phyloP scores from a whole-genome alignment of 106 monocot genomes.

The Acorus calamus region DNA sequence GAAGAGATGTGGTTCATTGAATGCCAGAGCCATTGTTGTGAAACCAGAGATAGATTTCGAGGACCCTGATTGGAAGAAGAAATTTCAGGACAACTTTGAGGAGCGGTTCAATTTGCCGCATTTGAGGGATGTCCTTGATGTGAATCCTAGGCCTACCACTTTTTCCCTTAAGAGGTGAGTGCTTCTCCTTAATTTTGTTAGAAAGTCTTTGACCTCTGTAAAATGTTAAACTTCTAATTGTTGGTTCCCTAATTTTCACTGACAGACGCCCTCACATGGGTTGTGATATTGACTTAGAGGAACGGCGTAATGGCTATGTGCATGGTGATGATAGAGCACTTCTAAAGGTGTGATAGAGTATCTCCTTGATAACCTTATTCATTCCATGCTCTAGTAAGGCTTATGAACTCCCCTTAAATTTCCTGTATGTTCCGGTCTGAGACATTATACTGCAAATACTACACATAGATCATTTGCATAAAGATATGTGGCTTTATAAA shows the following conservation, averaged over 20 bases:
- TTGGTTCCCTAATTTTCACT: no score
- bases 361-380: no score
- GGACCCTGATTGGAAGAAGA: slow-evolving; percentile 54
- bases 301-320: slow-evolving; percentile 44
- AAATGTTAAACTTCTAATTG: no score
- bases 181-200: no score
- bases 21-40: slow-evolving; percentile 19
- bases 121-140: slow-evolving; percentile 54
- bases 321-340: slow-evolving; percentile 72
- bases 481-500: no score
- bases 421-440: no score
- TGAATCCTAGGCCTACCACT: slow-evolving; percentile 52
- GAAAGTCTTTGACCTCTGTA: no score
- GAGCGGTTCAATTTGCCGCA: slow-evolving; percentile 55
- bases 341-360: slow-evolving; percentile 38
- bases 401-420: no score
- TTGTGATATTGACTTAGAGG: neutral
- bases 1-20: slow-evolving; percentile 6
- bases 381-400: no score
- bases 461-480: no score
- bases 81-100: slow-evolving; percentile 50
- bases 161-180: slow-evolving; percentile 32
- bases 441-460: no score
- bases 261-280: no score
- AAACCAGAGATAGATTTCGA: slow-evolving; percentile 41